These are phyloP conservation scores for Lonicera japonica DNA, from an alignment of 129 eudicot species.

Conservation along the genomic window DNA sequence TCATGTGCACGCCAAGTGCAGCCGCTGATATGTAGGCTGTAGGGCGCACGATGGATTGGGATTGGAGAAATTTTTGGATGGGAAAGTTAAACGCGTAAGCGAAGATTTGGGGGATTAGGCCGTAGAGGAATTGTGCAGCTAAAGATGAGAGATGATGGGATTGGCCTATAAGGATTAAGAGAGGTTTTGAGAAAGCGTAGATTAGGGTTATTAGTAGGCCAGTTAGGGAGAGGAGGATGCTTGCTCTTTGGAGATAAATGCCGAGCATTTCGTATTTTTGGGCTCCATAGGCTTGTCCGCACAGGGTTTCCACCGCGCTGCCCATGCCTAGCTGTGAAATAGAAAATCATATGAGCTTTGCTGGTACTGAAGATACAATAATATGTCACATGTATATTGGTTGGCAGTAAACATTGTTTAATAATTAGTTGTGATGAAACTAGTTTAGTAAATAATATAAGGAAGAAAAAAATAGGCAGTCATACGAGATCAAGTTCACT, in stretches of 20 bases:
- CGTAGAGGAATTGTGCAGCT: slow-evolving; percentile 24
- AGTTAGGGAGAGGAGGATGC: slow-evolving; percentile 17
- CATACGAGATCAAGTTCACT: too few species aligned
- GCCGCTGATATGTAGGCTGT: slow-evolving; percentile 26
- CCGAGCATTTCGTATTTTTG: slow-evolving; percentile 22
- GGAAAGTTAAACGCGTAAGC: slow-evolving; percentile 31
- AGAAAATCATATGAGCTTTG: too few species aligned
- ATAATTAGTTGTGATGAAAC: too few species aligned
- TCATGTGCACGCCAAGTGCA: slow-evolving; percentile 8
- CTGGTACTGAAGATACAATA: too few species aligned
- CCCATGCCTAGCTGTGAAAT: slow-evolving; percentile 13
- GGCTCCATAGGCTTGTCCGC: slow-evolving; percentile 32
- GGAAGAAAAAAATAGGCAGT: too few species aligned
- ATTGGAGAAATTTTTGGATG: slow-evolving; percentile 30
- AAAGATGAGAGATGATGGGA: slow-evolving; percentile 12
- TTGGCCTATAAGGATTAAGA: slow-evolving; percentile 28
- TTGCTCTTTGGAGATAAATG: slow-evolving; percentile 19
- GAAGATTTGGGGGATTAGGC: slow-evolving; percentile 35
- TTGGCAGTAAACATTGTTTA: too few species aligned
- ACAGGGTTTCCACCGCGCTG: slow-evolving; percentile 24
- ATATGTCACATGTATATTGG: too few species aligned
- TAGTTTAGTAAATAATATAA: too few species aligned
- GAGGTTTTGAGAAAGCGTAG: slow-evolving; percentile 21
- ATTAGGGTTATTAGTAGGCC: slow-evolving; percentile 13
- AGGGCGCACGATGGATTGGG: slow-evolving; percentile 32